Percentiles rank a stretch among this genome's conserved stretches.
These are phyloP conservation scores for Pseudogymnoascus sp. DNA, from an alignment of 2,329 filamentous ascomycete genomes.

Conservation along the genomic window DNA sequence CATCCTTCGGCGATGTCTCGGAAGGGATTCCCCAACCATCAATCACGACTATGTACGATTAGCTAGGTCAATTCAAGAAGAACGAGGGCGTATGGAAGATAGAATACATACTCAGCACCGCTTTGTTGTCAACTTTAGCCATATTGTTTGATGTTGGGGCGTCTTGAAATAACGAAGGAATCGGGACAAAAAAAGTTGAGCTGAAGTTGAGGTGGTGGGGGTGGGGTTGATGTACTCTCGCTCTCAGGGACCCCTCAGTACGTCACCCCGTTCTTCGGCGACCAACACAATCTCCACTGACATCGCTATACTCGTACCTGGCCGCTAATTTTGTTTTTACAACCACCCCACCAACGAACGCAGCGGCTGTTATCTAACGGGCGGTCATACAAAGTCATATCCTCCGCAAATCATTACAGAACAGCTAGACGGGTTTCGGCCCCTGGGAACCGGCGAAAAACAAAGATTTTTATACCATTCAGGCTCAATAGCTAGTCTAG, in stretches of 20 bases:
- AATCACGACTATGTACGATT: conserved; percentile 77
- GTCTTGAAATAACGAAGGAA: background rate
- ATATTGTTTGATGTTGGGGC: conserved; percentile 34
- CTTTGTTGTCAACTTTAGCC: conserved; percentile 61
- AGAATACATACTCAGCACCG: conserved; percentile 51
- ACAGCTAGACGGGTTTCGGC: background rate
- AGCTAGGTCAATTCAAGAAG: conserved; percentile 53
- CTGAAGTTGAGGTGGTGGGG: background rate
- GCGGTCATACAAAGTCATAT: background rate
- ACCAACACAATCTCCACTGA: conserved; percentile 8
- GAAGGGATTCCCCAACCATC: conserved; percentile 94
- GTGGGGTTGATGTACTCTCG: background rate
- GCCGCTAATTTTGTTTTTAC: background rate
- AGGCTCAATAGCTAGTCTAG: background rate
- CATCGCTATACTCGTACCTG: conserved; percentile 1
- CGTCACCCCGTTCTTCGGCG: conserved; percentile 13
- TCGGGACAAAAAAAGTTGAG: background rate
- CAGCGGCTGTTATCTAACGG: background rate
- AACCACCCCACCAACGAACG: conserved; percentile 2
- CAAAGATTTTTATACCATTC: background rate
- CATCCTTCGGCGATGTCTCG: conserved; percentile 71
- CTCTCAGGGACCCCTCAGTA: background rate
- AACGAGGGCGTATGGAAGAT: conserved; percentile 41
- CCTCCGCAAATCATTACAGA: background rate
- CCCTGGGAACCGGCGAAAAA: background rate